Conservation (phyloP, 2,329 filamentous ascomycete genomes). For the Verticillium tricorpus region DNA sequence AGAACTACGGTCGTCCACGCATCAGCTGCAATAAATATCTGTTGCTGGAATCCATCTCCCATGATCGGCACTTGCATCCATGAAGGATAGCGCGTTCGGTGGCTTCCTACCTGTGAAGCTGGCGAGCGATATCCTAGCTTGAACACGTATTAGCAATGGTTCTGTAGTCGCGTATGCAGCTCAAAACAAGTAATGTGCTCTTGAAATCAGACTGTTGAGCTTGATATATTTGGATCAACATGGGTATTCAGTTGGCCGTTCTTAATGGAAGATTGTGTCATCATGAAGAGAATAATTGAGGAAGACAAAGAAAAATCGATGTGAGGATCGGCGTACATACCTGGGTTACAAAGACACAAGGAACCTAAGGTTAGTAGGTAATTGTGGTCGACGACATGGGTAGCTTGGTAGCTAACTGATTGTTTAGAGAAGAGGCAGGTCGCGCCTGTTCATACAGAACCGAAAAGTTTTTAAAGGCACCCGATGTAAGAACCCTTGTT, state of each 20-base stretch:
- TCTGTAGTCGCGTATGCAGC: neutral
- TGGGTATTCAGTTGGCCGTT: constrained; percentile 14
- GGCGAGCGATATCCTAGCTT: neutral
- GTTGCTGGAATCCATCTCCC: too few species aligned
- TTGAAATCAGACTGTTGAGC: constrained; percentile 13
- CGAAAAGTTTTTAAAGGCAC: neutral
- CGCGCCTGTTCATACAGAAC: neutral
- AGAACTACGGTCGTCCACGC: too few species aligned
- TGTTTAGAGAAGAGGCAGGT: too few species aligned
- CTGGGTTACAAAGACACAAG: neutral
- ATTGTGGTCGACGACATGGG: neutral
- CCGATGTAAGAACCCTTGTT: neutral
- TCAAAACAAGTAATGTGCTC: neutral
- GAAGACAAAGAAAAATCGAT: neutral
- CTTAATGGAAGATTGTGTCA: constrained; percentile 13
- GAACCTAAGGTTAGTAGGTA: neutral
- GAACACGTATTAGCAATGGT: neutral
- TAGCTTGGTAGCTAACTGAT: neutral
- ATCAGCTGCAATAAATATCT: too few species aligned
- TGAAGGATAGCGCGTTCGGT: too few species aligned
- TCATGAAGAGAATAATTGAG: neutral
- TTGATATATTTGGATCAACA: constrained; percentile 13
- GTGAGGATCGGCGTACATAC: neutral
- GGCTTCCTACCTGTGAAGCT: neutral
- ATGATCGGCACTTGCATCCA: too few species aligned